Evolutionary conservation across 306 rosid species (phyloP).

Genomic region (Cyamopsis tetragonoloba): DNA sequence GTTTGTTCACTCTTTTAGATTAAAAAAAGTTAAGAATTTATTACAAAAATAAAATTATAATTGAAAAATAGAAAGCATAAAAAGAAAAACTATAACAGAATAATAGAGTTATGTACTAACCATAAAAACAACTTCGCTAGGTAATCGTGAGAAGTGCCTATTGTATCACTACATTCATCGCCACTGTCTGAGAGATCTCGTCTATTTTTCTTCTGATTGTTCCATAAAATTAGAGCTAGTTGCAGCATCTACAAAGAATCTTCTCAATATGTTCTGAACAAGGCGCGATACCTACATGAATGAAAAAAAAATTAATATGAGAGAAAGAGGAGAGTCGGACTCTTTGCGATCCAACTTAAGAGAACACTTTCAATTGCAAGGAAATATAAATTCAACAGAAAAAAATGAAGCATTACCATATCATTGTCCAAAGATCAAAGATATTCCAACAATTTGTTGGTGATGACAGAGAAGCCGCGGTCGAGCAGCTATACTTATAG

Average conservation of each 20-base stretch:
- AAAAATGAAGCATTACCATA: constrained; percentile 53
- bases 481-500: no score
- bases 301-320: constrained; percentile 1
- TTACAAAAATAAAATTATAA: no score
- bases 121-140: constrained; percentile 97
- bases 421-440: constrained; percentile 82
- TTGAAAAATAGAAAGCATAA: no score
- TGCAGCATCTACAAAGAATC: constrained; percentile 54
- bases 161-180: constrained; percentile 43
- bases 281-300: neutral
- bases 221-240: constrained; percentile 38
- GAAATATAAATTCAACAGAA: neutral
- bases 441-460: constrained; percentile 80
- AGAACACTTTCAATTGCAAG: constrained; percentile 13
- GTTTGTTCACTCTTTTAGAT: no score
- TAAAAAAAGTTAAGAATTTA: no score
- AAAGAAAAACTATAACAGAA: no score
- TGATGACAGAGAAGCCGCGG: no score
- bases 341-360: neutral
- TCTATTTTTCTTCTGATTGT: constrained; percentile 41
- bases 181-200: constrained; percentile 30
- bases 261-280: constrained; percentile 60
- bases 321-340: neutral
- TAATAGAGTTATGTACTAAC: constrained; percentile 61
- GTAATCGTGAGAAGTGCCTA: constrained; percentile 80